Evolutionary conservation across 345 rosid genomes (phyloP).

Genomic region (Pugionium cornutum): DNA sequence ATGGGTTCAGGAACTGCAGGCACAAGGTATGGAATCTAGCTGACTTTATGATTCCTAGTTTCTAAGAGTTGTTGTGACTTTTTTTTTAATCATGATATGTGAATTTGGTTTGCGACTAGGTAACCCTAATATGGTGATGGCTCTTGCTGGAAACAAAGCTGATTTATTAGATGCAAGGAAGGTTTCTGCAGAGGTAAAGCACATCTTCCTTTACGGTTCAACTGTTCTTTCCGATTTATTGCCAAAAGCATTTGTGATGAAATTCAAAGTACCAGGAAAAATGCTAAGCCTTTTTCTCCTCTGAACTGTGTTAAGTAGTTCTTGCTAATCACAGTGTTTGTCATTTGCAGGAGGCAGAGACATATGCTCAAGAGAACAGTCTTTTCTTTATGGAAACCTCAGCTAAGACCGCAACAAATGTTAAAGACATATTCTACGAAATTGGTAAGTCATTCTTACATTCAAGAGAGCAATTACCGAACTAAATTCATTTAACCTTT

Average conservation of each 20-base stretch:
- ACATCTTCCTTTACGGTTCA: constrained; percentile 8
- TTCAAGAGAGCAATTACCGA: background rate
- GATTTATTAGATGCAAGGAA: constrained; percentile 60
- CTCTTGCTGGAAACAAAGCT: constrained; percentile 64
- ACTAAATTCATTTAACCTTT: background rate
- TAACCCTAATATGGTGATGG: constrained; percentile 57
- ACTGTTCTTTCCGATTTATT: constrained; percentile 5
- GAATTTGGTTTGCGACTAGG: constrained; percentile 35
- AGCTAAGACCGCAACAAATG: constrained; percentile 74
- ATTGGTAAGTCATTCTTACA: constrained; percentile 54
- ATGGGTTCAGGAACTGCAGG: constrained; percentile 67
- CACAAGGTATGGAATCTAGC: constrained; percentile 46
- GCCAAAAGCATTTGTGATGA: background rate
- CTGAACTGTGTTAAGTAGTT: constrained; percentile 18
- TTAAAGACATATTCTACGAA: constrained; percentile 76
- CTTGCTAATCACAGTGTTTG: constrained; percentile 4
- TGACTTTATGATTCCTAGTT: background rate
- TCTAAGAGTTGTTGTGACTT: background rate
- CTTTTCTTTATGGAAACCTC: constrained; percentile 88
- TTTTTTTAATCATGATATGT: too few relatives aligned
- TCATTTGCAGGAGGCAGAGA: constrained; percentile 64
- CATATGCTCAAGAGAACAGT: constrained; percentile 72
- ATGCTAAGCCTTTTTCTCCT: background rate
- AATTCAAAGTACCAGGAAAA: background rate
- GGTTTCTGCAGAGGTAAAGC: constrained; percentile 58